Evolutionary conservation across 2,329 filamentous ascomycete genomes (phyloP).

Genomic region (Fusarium sp.): DNA sequence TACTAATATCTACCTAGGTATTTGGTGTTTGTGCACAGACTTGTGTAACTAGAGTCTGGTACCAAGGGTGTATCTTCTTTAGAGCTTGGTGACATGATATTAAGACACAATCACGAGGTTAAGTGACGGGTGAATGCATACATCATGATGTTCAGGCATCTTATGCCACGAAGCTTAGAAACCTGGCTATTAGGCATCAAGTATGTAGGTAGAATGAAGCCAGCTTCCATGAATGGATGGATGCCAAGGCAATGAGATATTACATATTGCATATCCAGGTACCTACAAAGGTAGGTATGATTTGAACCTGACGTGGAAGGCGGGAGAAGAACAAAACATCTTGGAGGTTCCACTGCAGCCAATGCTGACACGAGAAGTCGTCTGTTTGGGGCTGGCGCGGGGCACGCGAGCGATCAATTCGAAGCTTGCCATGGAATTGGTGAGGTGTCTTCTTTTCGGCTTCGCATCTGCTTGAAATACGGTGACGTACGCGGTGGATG

Average conservation of each 20-base stretch:
- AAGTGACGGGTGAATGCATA: neutral
- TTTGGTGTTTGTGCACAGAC: neutral
- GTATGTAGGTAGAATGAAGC: conserved; percentile 4
- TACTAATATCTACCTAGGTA: neutral
- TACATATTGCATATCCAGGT: neutral
- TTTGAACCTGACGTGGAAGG: conserved; percentile 29
- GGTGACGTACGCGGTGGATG: conserved; percentile 45
- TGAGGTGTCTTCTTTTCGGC: conserved; percentile 15
- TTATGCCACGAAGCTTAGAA: neutral
- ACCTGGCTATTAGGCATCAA: conserved; percentile 10
- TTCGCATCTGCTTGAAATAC: conserved; percentile 9
- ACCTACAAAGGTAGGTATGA: neutral
- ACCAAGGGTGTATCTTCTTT: neutral
- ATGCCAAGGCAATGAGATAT: conserved; percentile 30
- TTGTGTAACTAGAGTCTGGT: neutral
- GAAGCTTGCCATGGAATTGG: neutral
- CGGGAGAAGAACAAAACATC: conserved; percentile 20
- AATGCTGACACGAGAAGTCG: conserved; percentile 14
- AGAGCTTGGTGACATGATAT: neutral
- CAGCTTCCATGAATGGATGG: conserved; percentile 2
- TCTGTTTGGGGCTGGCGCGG: conserved; percentile 6
- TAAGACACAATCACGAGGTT: neutral
- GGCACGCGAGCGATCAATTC: conserved; percentile 31
- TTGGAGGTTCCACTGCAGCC: conserved; percentile 16
- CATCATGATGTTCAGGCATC: conserved; percentile 13